Evolutionary conservation across 2,329 filamentous ascomycete species (phyloP).

Genomic region (Remersonia thermophila): DNA sequence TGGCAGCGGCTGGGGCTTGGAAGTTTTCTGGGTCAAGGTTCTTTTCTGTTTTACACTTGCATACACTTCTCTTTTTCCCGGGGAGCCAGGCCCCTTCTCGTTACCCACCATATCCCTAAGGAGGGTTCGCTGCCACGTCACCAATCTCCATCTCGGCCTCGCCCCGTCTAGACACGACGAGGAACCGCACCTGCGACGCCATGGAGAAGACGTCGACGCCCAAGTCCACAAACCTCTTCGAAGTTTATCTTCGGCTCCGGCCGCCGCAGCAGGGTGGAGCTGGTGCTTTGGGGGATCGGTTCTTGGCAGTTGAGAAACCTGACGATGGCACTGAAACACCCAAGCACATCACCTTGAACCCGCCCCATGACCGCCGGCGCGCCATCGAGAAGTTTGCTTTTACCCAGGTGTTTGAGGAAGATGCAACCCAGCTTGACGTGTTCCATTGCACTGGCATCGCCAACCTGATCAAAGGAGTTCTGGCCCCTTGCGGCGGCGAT

Average conservation of each 20-base stretch:
- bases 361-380: slow-evolving; percentile 72
- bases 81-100: too few species aligned
- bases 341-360: slow-evolving; percentile 65
- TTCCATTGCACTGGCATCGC: slow-evolving; percentile 70
- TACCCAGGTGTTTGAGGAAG: slow-evolving; percentile 83
- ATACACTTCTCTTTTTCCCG: too few species aligned
- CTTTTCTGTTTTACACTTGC: too few species aligned
- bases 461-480: slow-evolving; percentile 65
- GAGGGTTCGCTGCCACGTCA: too few species aligned
- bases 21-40: too few species aligned
- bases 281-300: slow-evolving; percentile 44
- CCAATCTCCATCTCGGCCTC: too few species aligned
- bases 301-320: slow-evolving; percentile 60
- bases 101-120: too few species aligned
- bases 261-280: slow-evolving; percentile 44
- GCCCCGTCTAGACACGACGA: too few species aligned
- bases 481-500: slow-evolving; percentile 59
- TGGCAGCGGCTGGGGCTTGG: too few species aligned
- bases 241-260: slow-evolving; percentile 79
- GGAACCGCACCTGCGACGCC: neutral
- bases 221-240: slow-evolving; percentile 54
- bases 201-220: slow-evolving; percentile 13
- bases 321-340: slow-evolving; percentile 30
- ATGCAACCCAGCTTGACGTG: slow-evolving; percentile 71
- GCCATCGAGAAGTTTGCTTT: slow-evolving; percentile 92